phyloP scores from a whole-genome alignment of 129 eudicot genomes.

The Arctium minus region DNA sequence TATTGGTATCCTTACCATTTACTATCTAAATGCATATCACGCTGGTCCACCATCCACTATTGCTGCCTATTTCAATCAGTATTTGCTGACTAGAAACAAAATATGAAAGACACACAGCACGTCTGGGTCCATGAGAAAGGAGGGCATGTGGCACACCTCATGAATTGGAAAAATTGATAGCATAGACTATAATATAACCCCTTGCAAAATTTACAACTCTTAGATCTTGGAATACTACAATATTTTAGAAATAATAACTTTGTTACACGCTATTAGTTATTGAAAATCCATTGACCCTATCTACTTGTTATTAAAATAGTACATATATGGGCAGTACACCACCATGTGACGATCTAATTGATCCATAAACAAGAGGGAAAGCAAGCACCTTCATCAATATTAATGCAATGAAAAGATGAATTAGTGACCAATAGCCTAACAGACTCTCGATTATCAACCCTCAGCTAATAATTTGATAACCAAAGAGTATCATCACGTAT shows the following conservation, averaged over 20 bases:
- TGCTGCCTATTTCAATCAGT: no score
- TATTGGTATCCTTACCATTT: no score
- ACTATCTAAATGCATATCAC: no score
- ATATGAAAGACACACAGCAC: no score
- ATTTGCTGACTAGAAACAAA: no score
- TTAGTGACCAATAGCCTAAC: background rate
- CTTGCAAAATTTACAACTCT: background rate
- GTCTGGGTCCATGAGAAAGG: no score
- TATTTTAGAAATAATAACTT: background rate
- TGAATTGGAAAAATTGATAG: no score
- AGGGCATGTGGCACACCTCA: no score
- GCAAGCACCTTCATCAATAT: background rate
- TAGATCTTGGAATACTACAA: background rate
- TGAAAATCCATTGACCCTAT: background rate
- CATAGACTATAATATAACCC: no score
- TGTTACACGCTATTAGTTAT: background rate
- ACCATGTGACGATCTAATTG: background rate
- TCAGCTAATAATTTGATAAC: background rate
- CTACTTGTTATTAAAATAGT: background rate
- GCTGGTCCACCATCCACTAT: no score
- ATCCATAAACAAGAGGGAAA: background rate
- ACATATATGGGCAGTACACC: background rate
- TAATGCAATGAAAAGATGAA: background rate
- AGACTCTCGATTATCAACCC: background rate
- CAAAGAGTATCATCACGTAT: background rate